Percentiles rank a stretch among this genome's conserved stretches.
phyloP scores from a whole-genome alignment of 2,329 filamentous ascomycete species.

The Paracamarosporium sp. region DNA sequence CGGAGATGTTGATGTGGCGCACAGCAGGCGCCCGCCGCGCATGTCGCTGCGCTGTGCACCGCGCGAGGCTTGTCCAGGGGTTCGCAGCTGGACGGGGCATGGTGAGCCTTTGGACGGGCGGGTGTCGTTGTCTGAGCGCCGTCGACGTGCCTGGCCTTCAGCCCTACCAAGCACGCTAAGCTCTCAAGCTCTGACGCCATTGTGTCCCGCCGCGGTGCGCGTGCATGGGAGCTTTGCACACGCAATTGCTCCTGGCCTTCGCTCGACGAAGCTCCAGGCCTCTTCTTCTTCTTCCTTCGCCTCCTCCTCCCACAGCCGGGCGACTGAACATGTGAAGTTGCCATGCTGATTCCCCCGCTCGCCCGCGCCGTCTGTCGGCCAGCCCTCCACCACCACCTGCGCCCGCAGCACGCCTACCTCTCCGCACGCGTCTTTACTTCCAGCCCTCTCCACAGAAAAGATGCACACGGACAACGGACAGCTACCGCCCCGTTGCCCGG shows the following conservation, averaged over 20 bases:
- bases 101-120: conserved; percentile 9
- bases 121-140: background rate
- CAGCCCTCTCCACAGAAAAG: conserved; percentile 52
- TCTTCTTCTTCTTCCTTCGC: background rate
- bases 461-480: conserved; percentile 45
- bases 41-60: conserved; percentile 19
- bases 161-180: conserved; percentile 12
- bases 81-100: conserved; percentile 40
- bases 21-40: conserved; percentile 22
- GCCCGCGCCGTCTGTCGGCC: conserved; percentile 42
- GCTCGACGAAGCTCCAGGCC: background rate
- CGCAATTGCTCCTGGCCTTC: background rate
- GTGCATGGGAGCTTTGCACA: background rate
- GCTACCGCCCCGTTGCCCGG: background rate
- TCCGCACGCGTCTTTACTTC: conserved; percentile 52
- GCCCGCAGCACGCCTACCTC: conserved; percentile 5
- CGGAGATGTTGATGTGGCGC: conserved; percentile 55
- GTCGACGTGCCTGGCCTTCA: background rate
- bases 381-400: conserved; percentile 22
- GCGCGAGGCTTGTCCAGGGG: conserved; percentile 31
- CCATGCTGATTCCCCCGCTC: conserved; percentile 45
- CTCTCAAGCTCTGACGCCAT: conserved; percentile 9
- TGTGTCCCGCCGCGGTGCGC: background rate
- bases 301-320: no score
- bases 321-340: conserved; percentile 14